These are phyloP conservation scores for Omphalea diandra DNA, from an alignment of 441 rosid species.

Conservation along the genomic window DNA sequence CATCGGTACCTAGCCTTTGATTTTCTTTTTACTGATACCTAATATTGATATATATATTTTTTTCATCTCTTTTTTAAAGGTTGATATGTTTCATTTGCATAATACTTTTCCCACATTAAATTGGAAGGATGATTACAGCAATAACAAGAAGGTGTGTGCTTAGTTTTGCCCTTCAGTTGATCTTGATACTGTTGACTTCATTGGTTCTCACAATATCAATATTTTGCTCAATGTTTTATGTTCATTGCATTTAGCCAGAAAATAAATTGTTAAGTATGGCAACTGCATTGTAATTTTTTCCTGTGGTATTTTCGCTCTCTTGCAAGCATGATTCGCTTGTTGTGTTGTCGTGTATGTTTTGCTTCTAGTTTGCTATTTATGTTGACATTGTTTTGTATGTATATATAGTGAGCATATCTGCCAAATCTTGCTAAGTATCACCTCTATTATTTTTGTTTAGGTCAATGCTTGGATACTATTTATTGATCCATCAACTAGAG, in stretches of 20 bases:
- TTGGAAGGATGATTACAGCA: constrained; percentile 81
- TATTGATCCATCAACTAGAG: constrained; percentile 92
- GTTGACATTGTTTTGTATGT: not conserved
- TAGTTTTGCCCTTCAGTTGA: no score
- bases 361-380: not conserved
- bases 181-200: not conserved
- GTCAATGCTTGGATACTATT: constrained; percentile 91
- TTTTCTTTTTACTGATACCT: not conserved
- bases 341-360: constrained; percentile 7
- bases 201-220: not conserved
- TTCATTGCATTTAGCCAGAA: not conserved
- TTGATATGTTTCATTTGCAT: constrained; percentile 80
- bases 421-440: not conserved
- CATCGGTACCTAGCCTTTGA: not conserved
- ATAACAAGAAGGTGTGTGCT: constrained; percentile 76
- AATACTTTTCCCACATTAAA: constrained; percentile 52
- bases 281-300: not conserved
- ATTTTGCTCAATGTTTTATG: not conserved
- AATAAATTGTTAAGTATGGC: not conserved
- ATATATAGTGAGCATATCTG: not conserved
- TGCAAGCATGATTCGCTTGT: not conserved
- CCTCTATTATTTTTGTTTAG: constrained; percentile 42
- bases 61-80: constrained; percentile 50
- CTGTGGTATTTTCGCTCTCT: not conserved
- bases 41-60: constrained; percentile 22